phyloP scores from a whole-genome alignment of 2,329 filamentous ascomycete genomes.

The Fusarium sp. region DNA sequence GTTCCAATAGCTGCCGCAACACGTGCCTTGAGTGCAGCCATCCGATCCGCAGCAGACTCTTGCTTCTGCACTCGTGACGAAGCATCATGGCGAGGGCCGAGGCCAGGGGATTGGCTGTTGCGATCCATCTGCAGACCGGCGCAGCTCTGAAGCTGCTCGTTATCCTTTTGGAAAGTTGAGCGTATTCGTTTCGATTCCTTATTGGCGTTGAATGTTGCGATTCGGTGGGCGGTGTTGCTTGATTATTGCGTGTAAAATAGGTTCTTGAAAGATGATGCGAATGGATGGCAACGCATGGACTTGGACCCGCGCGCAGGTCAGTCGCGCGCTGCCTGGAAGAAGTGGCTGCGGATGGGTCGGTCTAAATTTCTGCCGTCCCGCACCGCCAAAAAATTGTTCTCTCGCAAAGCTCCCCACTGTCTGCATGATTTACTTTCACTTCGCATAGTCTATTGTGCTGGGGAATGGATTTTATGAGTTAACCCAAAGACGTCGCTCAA shows the following conservation, averaged over 20 bases:
- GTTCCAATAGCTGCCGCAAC: constrained; percentile 78
- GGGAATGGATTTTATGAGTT: constrained; percentile 42
- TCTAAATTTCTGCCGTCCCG: constrained; percentile 55
- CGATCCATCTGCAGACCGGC: constrained; percentile 59
- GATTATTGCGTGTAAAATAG: not conserved
- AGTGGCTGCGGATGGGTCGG: constrained; percentile 9
- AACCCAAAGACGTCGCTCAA: constrained; percentile 40
- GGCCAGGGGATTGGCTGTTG: constrained; percentile 60
- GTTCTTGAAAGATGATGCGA: constrained; percentile 25
- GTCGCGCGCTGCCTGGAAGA: constrained; percentile 23
- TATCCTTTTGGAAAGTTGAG: not conserved
- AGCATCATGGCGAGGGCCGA: constrained; percentile 67
- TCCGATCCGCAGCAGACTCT: constrained; percentile 69
- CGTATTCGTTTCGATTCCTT: not conserved
- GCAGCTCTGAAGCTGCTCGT: not conserved
- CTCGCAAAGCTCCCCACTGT: constrained; percentile 39
- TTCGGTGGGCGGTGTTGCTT: not conserved
- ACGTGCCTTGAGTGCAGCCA: constrained; percentile 82
- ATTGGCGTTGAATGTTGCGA: not conserved
- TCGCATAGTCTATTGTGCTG: constrained; percentile 24
- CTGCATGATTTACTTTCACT: constrained; percentile 29
- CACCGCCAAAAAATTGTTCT: constrained; percentile 60
- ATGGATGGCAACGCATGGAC: constrained; percentile 18
- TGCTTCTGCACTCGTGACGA: constrained; percentile 66
- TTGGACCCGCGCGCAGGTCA: constrained; percentile 3